Conservation (phyloP, 2,329 filamentous ascomycete genomes). For the Fusarium sp. region DNA sequence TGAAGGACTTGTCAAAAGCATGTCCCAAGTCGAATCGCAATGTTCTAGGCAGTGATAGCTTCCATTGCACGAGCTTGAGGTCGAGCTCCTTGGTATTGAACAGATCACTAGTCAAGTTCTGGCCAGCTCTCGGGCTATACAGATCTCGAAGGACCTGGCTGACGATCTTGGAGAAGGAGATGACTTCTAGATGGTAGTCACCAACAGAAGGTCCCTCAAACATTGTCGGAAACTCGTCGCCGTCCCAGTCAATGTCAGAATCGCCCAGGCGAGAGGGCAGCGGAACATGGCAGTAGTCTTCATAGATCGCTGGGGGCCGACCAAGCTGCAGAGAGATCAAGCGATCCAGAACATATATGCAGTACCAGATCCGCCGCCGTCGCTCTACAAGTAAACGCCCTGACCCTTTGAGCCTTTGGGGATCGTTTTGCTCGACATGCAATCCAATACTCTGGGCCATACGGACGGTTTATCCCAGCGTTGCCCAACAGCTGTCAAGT, state of each 20-base stretch:
- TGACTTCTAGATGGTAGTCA: background rate
- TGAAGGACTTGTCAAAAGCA: background rate
- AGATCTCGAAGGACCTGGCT: background rate
- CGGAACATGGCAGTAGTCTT: background rate
- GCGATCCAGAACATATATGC: background rate
- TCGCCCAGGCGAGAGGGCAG: background rate
- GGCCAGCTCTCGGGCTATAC: background rate
- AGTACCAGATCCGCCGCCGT: background rate
- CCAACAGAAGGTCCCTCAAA: background rate
- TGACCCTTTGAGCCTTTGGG: background rate
- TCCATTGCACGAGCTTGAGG: background rate
- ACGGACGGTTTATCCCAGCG: background rate
- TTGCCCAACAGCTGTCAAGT: background rate
- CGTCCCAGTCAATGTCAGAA: background rate
- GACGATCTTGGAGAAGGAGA: background rate
- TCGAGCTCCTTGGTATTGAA: background rate
- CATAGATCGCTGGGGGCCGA: background rate
- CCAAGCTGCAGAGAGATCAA: background rate
- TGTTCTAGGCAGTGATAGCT: background rate
- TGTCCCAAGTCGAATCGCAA: background rate
- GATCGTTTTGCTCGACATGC: background rate
- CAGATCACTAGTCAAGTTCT: background rate
- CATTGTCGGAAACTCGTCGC: background rate
- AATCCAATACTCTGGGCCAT: background rate
- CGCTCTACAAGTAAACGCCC: accelerated